Evolutionary conservation across 345 rosid species (phyloP), one percentile per base, ranked within the genome.

Genomic region (Rhizophora mangle): DNA sequence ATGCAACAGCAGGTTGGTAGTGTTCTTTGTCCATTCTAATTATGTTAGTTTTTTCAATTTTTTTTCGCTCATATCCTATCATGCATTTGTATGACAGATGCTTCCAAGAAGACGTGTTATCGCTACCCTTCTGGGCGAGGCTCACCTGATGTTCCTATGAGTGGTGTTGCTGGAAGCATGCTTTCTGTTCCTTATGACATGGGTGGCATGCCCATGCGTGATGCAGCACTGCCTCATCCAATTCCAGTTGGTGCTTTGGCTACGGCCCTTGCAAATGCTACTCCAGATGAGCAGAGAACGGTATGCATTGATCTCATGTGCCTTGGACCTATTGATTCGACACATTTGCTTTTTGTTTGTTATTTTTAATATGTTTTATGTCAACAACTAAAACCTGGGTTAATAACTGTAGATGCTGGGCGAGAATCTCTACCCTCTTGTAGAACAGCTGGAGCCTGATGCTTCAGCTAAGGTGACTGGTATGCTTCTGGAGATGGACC

Each of bases 401-500:
- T 31, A 59, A 47, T 60, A 66, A 63, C 51, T 77, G 74, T 71
- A 93, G 98, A 85, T 94, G 96, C 78, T 94, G 67, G 98, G 98
- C 3, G 96, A 94, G 89, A 94, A 78, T 82, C 95, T 94, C 54
- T 94, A 94, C 78, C 98, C 97, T 7, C 88, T 84, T 10, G 98
- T 94, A 29, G 98, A 94, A 34, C 95, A 89, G 79, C 84, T 94
- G 62, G 95, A 94, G 79, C 88, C 89, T 52, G 96, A 89, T 30
- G 82, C 95, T 19, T 95, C 96, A 16, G 98, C 96, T 21, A 94
- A 94, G 78, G 97, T 94, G 63, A 89, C 98, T 2, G 96, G 97
- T n/a, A 91, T 94, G 98, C 97, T 94, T 70, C 76, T 94, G 76
- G 98, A 94, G 77, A 94, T 94, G 98, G 98, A 94, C 51, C 96